Evolutionary conservation across 2,329 filamentous ascomycete species (phyloP).

Genomic region (Neocatenulostroma microsporum): DNA sequence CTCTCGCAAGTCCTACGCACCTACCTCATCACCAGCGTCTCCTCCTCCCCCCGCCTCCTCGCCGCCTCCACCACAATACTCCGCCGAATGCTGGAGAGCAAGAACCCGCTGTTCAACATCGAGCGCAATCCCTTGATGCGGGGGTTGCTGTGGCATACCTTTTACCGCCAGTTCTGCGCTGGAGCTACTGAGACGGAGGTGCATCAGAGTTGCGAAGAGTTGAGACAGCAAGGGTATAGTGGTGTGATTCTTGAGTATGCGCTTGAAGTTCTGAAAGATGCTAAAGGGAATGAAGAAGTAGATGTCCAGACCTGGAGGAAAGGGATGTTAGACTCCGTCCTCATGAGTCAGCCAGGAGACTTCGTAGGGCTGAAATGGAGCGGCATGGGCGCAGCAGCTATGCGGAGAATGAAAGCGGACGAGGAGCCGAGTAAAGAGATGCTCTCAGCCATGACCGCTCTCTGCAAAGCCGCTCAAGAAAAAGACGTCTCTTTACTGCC

Average conservation of each 20-base stretch:
- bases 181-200: conserved; percentile 68
- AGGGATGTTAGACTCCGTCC: conserved; percentile 67
- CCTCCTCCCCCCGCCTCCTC: conserved; percentile 62
- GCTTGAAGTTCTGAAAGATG: conserved; percentile 60
- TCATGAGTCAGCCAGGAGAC: conserved; percentile 44
- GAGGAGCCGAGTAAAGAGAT: conserved; percentile 58
- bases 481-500: conserved; percentile 69
- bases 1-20: conserved; percentile 60
- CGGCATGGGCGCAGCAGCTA: conserved; percentile 67
- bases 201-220: conserved; percentile 51
- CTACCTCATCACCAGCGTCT: conserved; percentile 60
- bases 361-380: conserved; percentile 62
- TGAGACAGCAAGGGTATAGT: conserved; percentile 69
- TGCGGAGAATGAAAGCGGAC: conserved; percentile 57
- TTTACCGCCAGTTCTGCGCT: conserved; percentile 87
- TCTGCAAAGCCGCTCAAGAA: conserved; percentile 63
- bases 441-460: conserved; percentile 60
- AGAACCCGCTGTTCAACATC: conserved; percentile 59
- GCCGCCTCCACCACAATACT: conserved; percentile 62
- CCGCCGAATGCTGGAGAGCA: conserved; percentile 60
- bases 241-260: conserved; percentile 83
- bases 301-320: conserved; percentile 65
- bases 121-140: conserved; percentile 67
- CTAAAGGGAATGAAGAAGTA: conserved; percentile 45
- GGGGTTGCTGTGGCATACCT: conserved; percentile 66